Conservation (phyloP, 2,329 filamentous ascomycete genomes). For the Aureobasidium sp. region DNA sequence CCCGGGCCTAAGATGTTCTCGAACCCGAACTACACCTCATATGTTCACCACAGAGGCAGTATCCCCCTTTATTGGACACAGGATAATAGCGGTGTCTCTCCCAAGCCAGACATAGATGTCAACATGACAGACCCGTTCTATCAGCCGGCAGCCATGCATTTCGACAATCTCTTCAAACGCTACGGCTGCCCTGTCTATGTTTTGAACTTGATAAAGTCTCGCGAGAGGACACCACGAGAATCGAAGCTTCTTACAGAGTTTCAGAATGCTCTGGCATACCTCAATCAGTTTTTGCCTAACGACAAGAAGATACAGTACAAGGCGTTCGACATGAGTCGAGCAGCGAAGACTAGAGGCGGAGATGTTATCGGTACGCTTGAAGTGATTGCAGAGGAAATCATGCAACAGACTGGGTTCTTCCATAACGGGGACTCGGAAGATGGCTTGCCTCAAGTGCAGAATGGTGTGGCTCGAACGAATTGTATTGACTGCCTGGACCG, state of each 20-base stretch:
- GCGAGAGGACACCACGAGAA: constrained; percentile 82
- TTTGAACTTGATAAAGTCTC: constrained; percentile 77
- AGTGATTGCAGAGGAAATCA: constrained; percentile 77
- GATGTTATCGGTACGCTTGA: constrained; percentile 93
- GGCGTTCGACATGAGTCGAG: constrained; percentile 96
- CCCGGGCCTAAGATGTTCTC: constrained; percentile 79
- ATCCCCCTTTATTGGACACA: constrained; percentile 98
- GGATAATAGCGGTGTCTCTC: constrained; percentile 88
- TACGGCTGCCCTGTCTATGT: constrained; percentile 91
- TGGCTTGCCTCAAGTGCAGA: constrained; percentile 66
- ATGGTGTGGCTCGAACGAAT: constrained; percentile 89
- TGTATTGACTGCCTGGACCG: constrained; percentile 97
- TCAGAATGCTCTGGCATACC: constrained; percentile 77
- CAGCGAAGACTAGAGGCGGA: constrained; percentile 81
- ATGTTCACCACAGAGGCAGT: constrained; percentile 92
- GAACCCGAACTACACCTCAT: constrained; percentile 89
- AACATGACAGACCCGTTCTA: constrained; percentile 97
- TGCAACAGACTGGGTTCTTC: constrained; percentile 85
- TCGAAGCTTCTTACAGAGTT: constrained; percentile 86
- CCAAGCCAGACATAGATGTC: constrained; percentile 91
- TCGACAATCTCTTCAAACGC: constrained; percentile 86
- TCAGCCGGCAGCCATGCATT: constrained; percentile 84
- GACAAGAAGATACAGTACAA: constrained; percentile 87
- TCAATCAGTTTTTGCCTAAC: constrained; percentile 85
- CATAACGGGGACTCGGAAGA: constrained; percentile 74